phyloP scores from a whole-genome alignment of 164 flowering plant species.

The Umbilicus rupestris region DNA sequence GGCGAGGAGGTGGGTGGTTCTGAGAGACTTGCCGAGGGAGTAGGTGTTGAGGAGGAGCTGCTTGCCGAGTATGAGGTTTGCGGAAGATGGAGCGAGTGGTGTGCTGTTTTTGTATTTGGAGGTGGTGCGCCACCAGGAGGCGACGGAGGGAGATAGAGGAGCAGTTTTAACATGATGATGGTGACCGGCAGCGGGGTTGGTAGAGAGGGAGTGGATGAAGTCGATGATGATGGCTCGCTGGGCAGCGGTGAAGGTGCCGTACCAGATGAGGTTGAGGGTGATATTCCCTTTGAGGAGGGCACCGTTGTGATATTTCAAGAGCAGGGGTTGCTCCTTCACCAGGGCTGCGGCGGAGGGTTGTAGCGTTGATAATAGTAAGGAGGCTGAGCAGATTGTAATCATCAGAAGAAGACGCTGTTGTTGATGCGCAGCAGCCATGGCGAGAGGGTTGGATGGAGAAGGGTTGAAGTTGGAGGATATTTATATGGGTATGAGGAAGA shows the following conservation, averaged over 20 bases:
- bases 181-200: slow-evolving; percentile 6
- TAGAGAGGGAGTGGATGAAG: slow-evolving; percentile 42
- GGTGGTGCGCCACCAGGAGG: slow-evolving; percentile 62
- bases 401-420: slow-evolving; percentile 9
- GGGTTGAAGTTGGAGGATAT: background rate
- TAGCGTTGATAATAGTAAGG: background rate
- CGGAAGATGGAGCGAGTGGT: slow-evolving; percentile 21
- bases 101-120: slow-evolving; percentile 30
- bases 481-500: slow-evolving; percentile 11
- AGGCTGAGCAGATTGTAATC: background rate
- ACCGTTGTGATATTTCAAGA: slow-evolving; percentile 45
- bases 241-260: slow-evolving; percentile 42
- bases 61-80: slow-evolving; percentile 31
- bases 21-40: slow-evolving; percentile 47
- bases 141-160: slow-evolving; percentile 28
- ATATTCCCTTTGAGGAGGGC: slow-evolving; percentile 35
- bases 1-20: slow-evolving; percentile 19
- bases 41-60: slow-evolving; percentile 36
- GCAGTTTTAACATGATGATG: background rate
- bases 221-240: slow-evolving; percentile 58
- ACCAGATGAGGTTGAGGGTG: slow-evolving; percentile 47
- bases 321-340: slow-evolving; percentile 33
- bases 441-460: background rate
- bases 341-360: slow-evolving; percentile 15
- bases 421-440: slow-evolving; percentile 23